phyloP scores from a whole-genome alignment of 78 protist genomes.

The Protostelium mycophagum region DNA sequence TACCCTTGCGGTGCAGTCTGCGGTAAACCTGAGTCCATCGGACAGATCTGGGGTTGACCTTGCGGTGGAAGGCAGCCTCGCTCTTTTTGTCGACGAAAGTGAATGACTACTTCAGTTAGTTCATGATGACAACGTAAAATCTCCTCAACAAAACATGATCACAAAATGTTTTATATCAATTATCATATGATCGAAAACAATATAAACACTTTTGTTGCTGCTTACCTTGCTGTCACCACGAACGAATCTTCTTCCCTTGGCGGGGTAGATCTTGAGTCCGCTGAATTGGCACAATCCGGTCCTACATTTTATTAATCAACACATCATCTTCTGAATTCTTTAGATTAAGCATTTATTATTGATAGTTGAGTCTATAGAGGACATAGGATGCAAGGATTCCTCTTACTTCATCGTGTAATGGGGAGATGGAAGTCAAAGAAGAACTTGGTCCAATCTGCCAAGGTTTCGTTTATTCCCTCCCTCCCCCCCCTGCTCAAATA shows the following conservation, averaged over 20 bases:
- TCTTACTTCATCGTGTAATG: background rate
- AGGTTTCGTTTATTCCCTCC: background rate
- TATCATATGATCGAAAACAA: background rate
- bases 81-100: constrained; percentile 66
- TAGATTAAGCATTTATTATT: too few relatives aligned
- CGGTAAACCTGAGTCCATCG: constrained; percentile 75
- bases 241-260: constrained; percentile 44
- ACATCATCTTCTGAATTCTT: background rate
- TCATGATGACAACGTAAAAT: too few relatives aligned
- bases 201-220: background rate
- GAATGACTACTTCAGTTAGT: constrained; percentile 31
- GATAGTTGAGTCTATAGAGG: too few relatives aligned
- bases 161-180: too few relatives aligned
- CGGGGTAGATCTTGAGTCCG: constrained; percentile 55
- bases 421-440: background rate
- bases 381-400: background rate
- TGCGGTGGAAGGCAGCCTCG: constrained; percentile 63
- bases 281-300: background rate
- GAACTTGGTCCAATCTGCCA: background rate
- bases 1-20: constrained; percentile 54
- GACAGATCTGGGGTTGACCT: constrained; percentile 76
- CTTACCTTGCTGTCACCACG: constrained; percentile 40
- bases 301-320: background rate
- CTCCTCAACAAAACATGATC: background rate
- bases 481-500: background rate